Percentiles rank a stretch among this genome's conserved stretches.
Conservation (phyloP, 139 green algal genomes). For the Bryopsis sp. region DNA sequence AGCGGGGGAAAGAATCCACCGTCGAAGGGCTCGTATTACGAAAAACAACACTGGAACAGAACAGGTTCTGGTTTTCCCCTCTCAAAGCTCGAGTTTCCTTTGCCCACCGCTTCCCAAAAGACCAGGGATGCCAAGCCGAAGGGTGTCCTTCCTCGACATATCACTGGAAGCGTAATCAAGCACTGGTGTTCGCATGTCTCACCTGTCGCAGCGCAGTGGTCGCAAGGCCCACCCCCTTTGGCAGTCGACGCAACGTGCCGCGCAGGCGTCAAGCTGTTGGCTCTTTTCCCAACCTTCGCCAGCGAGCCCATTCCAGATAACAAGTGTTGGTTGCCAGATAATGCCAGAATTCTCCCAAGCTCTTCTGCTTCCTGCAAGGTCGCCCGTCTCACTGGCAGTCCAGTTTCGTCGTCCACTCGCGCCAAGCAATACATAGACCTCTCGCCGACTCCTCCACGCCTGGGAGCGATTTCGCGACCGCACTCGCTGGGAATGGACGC, state of each 20-base stretch:
- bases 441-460: too few relatives aligned
- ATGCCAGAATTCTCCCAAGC: neutral
- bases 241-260: constrained; percentile 19
- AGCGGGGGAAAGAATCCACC: neutral
- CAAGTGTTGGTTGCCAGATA: neutral
- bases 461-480: too few relatives aligned
- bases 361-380: constrained; percentile 5
- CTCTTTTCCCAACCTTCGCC: neutral
- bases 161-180: neutral
- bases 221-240: constrained; percentile 43
- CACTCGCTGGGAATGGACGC: too few relatives aligned
- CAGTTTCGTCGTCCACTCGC: neutral
- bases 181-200: constrained; percentile 11
- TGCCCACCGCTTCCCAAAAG: neutral
- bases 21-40: too few relatives aligned
- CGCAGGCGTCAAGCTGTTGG: neutral
- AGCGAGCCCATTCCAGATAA: neutral
- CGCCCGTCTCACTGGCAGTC: neutral
- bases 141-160: neutral
- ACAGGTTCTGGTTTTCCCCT: too few relatives aligned
- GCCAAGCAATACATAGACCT: neutral
- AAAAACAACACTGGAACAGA: too few relatives aligned
- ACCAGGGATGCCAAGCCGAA: neutral
- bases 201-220: constrained; percentile 37
- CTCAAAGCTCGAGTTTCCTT: neutral